Conservation (phyloP, 345 rosid species). For the Combretum micranthum region DNA sequence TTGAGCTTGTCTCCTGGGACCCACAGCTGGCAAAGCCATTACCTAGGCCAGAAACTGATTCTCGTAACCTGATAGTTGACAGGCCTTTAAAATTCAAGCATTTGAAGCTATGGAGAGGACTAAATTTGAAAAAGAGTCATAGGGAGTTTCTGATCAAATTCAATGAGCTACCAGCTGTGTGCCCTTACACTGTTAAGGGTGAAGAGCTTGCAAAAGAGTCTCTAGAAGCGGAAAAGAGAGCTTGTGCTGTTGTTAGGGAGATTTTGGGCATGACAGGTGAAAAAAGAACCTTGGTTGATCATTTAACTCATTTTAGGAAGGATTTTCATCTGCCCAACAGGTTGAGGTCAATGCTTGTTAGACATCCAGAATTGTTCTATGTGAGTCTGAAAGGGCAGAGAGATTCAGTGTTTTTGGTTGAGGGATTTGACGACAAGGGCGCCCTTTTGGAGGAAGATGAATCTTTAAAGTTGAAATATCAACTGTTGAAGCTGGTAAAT, state of each 20-base stretch:
- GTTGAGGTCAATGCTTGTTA: slow-evolving; percentile 59
- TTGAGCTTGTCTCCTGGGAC: slow-evolving; percentile 84
- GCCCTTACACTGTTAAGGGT: slow-evolving; percentile 47
- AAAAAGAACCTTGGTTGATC: slow-evolving; percentile 71
- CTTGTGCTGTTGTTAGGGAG: slow-evolving; percentile 66
- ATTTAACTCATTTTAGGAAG: slow-evolving; percentile 82
- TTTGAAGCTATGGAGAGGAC: slow-evolving; percentile 66
- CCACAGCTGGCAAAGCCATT: slow-evolving; percentile 44
- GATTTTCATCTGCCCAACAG: slow-evolving; percentile 69
- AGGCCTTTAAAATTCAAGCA: slow-evolving; percentile 81
- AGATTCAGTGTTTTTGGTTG: slow-evolving; percentile 67
- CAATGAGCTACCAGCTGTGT: slow-evolving; percentile 51
- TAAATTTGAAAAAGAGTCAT: slow-evolving; percentile 62
- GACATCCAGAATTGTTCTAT: slow-evolving; percentile 86
- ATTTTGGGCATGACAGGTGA: slow-evolving; percentile 64
- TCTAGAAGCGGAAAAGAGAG: slow-evolving; percentile 75
- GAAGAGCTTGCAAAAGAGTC: slow-evolving; percentile 48
- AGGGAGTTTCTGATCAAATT: slow-evolving; percentile 55
- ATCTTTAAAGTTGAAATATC: slow-evolving; percentile 35
- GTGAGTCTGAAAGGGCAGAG: slow-evolving; percentile 74
- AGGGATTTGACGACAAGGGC: slow-evolving; percentile 64
- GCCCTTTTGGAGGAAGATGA: slow-evolving; percentile 55
- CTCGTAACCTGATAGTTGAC: slow-evolving; percentile 56
- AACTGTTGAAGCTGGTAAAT: slow-evolving; percentile 49
- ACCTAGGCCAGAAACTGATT: slow-evolving; percentile 25